Base-by-base conservation (phyloP, 73 alveolate genomes). In the Paramecium tetraurelia region DNA sequence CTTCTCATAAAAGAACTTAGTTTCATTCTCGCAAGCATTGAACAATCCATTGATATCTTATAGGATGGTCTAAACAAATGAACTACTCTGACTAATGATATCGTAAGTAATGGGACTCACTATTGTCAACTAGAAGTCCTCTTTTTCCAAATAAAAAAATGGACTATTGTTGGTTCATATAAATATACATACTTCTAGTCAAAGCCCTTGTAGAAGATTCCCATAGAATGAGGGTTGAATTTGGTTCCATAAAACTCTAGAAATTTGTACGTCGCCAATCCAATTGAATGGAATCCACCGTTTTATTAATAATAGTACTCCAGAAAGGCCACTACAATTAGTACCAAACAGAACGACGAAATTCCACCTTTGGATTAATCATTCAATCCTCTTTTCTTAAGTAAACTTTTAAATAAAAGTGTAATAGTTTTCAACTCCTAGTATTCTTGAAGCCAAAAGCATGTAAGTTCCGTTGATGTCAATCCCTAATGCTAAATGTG, bases 351-450 rank as follows among this genome's bases (percentile, higher is more conserved):
- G 11, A 80, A 80, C 2, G 90, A 80, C 1, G 90, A 80, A 43
- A 80, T 80, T 43, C 90, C 90, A 44, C 90, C 90, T 35, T 46
- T 80, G 7, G 46, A 80, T 80, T 80, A 48, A 35, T 80, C 90
- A 80, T 80, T 80, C 38, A 80, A 48, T 22, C 90, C 90, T 44
- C 90, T 41, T 14, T 46, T 80, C 40, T 80, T 80, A 5, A 80
- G 50, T 43, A 80, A 21, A 35, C 76, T 80, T 36, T 80, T 80
- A 35, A 80, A 80, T 40, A 80, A 46, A 22, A 80, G 57, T 3
- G 50, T 21, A 20, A 80, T 10, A 3, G 90, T 16, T 46, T 63
- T 80, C 12, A 80, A 20, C 12, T 80, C 90, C 24, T 80, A 80
- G 22, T 89, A 89, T 18, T 40, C 53, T 14, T 46, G 7, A 36